A percentile compares a stretch with the other conserved stretches of the same genome.
phyloP scores from a whole-genome alignment of 73 alveolate species.

The Tetrahymena malaccensis region DNA sequence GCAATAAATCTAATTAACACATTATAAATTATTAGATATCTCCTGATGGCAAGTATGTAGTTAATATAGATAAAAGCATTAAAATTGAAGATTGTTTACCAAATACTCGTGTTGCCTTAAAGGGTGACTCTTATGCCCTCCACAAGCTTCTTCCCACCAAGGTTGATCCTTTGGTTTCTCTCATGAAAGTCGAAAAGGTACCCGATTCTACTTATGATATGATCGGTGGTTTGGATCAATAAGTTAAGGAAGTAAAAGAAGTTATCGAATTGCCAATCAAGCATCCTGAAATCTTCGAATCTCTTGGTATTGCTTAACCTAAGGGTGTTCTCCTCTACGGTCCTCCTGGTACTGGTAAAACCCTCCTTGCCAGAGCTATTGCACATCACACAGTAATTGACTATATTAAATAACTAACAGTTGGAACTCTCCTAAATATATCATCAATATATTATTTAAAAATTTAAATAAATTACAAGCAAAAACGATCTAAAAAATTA shows the following conservation, averaged over 20 bases:
- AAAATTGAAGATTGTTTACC: conserved; percentile 83
- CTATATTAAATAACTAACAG: conserved; percentile 9
- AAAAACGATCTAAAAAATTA: not conserved
- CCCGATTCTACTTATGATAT: conserved; percentile 99
- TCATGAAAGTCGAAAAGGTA: conserved; percentile 98
- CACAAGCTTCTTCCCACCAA: conserved; percentile 95
- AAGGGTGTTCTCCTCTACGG: conserved; percentile 94
- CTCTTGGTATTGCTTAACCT: conserved; percentile 98
- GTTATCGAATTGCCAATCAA: conserved; percentile 98
- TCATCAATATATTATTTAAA: not conserved
- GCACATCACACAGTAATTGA: conserved; percentile 97
- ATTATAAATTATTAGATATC: conserved; percentile 29
- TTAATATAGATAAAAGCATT: conserved; percentile 89
- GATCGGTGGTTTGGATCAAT: conserved; percentile 83
- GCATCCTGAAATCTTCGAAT: conserved; percentile 98
- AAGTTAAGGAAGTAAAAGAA: conserved; percentile 87
- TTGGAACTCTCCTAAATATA: not conserved
- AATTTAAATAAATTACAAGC: too few species aligned
- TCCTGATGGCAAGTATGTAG: conserved; percentile 98
- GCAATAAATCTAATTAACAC: not conserved
- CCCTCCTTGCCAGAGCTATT: conserved; percentile 98
- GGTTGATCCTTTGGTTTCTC: conserved; percentile 96
- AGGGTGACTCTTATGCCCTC: conserved; percentile 85
- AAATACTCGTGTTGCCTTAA: conserved; percentile 82
- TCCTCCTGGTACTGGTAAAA: conserved; percentile 99